phyloP scores from a whole-genome alignment of 1,284 basidiomycete genomes.

The Apiotrichum veenhuisii region DNA sequence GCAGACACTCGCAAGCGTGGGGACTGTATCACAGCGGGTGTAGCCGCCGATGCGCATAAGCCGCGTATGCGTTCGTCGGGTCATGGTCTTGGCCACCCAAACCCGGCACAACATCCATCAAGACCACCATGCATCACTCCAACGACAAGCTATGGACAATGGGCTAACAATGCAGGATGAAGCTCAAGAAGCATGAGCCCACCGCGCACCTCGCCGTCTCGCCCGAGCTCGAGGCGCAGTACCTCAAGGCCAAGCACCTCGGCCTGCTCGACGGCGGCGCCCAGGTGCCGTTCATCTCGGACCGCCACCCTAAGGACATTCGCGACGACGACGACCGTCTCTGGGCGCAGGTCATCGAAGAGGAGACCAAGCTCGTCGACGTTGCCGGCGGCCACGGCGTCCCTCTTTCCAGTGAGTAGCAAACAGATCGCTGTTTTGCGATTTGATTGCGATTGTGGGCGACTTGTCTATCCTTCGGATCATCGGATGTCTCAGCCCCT shows the following conservation, averaged over 20 bases:
- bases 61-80: slow-evolving; percentile 26
- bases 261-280: slow-evolving; percentile 23
- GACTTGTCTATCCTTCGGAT: no score
- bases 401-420: slow-evolving; percentile 76
- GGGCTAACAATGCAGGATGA: slow-evolving; percentile 58
- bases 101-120: not conserved
- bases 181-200: slow-evolving; percentile 71
- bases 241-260: slow-evolving; percentile 80
- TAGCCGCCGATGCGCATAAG: not conserved
- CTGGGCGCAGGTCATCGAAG: slow-evolving; percentile 66
- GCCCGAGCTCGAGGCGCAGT: slow-evolving; percentile 69
- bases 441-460: not conserved
- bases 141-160: not conserved
- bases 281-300: slow-evolving; percentile 69
- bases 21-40: not conserved
- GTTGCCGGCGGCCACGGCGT: slow-evolving; percentile 78
- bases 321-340: slow-evolving; percentile 54
- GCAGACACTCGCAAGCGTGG: slow-evolving; percentile 13
- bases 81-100: slow-evolving; percentile 25
- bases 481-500: no score
- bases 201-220: slow-evolving; percentile 52
- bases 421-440: no score
- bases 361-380: slow-evolving; percentile 45
- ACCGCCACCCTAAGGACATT: slow-evolving; percentile 50
- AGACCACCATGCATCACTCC: no score